Evolutionary conservation across 2,329 filamentous ascomycete species (phyloP), one percentile per base, ranked within the genome.

Genomic region (Onygena corvina): DNA sequence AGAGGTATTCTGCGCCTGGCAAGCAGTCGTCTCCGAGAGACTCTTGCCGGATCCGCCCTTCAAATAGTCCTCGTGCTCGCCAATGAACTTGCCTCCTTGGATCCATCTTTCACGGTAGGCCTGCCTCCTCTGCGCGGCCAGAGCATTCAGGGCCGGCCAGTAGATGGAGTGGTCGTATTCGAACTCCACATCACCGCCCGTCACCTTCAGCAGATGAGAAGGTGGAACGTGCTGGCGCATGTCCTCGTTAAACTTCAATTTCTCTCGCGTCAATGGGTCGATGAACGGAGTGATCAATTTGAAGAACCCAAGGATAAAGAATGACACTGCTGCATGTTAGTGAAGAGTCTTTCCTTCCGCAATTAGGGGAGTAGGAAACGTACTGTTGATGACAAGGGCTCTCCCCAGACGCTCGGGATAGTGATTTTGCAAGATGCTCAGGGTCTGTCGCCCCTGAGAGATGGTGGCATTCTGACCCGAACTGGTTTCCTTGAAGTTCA

Each of bases 181-280:
- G 63, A 98, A 96, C 52, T 89, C 77, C 53, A 94, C 77, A 46
- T 86, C 77, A 51, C 92, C 90, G 44, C 82, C 81, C 59, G 84
- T 81, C 50, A 81, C 75, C 59, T 80, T 83, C 81, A 87, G 84
- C 48, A 98, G 77, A 64, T 96, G 90, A 59, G 82, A 75, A 5
- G 80, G 68, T 3, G 88, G 88, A 16, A 98, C 83, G 64, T 88
- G 87, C 57, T 84, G 73, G 57, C 76, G 76, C 72, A 94, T 81
- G 62, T 93, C 84, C 66, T 94, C 88, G 72, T 96, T 95, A 76
- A 94, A 95, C 71, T 92, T 93, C 71, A 98, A 81, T 74, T 98
- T 98, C 61, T 92, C 81, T 51, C 85, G 81, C 7, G 92, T 98
- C 59, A 89, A 72, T 5, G 92, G 92, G 67, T 98, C 92, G 69